phyloP scores from a whole-genome alignment of 208 protist genomes.

The Acanthamoeba triangularis region DNA sequence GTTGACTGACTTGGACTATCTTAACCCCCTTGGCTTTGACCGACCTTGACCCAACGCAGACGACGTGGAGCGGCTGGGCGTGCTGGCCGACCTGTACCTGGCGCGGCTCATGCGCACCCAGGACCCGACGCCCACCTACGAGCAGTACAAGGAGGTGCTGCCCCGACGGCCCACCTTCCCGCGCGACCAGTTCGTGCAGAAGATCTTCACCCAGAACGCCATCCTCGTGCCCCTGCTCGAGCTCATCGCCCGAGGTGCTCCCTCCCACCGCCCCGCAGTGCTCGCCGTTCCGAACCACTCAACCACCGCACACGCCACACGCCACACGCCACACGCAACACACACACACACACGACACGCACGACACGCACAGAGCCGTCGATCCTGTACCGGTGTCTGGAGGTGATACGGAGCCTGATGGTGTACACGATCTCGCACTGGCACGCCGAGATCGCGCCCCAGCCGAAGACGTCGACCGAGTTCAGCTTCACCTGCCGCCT shows the following conservation, averaged over 20 bases:
- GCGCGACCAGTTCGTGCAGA: conserved; percentile 3
- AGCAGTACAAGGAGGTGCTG: conserved; percentile 34
- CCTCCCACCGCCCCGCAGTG: neutral
- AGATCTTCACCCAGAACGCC: conserved; percentile 18
- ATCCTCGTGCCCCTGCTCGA: neutral
- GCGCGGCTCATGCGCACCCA: neutral
- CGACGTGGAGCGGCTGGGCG: neutral
- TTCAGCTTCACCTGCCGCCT: conserved; percentile 23
- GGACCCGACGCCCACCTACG: conserved; percentile 37
- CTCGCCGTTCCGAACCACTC: neutral
- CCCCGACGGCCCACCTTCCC: neutral
- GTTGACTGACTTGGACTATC: neutral
- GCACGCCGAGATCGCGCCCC: neutral
- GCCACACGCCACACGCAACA: neutral
- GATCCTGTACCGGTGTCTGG: neutral
- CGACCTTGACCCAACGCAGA: neutral
- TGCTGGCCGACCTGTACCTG: neutral
- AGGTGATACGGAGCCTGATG: neutral
- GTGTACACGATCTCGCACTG: neutral
- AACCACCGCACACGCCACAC: neutral
- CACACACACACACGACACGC: neutral
- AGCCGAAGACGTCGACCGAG: neutral
- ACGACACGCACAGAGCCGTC: neutral
- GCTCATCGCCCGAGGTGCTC: neutral
- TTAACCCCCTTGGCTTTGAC: neutral